Base-by-base conservation (phyloP, 163 green algal species). In the Chlamydomonas reinhardtii region DNA sequence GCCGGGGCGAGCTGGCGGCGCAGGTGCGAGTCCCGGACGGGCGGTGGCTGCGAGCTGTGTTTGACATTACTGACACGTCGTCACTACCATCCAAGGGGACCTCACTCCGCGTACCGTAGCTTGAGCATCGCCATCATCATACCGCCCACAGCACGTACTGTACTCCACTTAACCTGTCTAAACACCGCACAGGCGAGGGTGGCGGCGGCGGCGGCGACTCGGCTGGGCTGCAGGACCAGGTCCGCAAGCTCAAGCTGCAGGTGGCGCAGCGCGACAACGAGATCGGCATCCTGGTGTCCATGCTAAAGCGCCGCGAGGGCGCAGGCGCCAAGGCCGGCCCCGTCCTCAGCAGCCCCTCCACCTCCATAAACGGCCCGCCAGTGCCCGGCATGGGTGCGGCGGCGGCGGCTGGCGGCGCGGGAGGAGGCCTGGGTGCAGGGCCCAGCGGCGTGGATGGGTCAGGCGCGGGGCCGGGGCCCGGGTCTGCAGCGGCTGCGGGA, bases 191-290 rank as follows among this genome's bases (percentile, higher is more conserved):
- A 56, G 48, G 48, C 48, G 48, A 56, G 48, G 48, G 48, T 14
- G 48, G 32, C 48, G 48, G 32, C 20, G 62, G 62, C 43, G 35
- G 74, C 25, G 34, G 39, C 34, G 24, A 83, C 65, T 35, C 39
- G 31, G 39, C 32, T 65, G 88, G 85, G 48, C 17, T 81, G 54
- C 86, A 87, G 65, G 91, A 92, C 56, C 88, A 90, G 81, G 72
- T 93, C 70, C 80, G 76, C 35, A 89, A 89, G 90, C 87, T 93
- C 48, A 90, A 88, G 79, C 87, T 93, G 74, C 89, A 92, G 86
- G 90, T 96, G 43, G 84, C 95, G 82, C 95, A 97, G 79, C 92
- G 96, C 8, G 95, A 97, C 91, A 97, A 94, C 86, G 94, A 97
- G 84, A 96, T 97, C 86, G 94, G 91, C 89, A 95, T 97, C 64